These are phyloP conservation scores for Fomitopsis betulina DNA, from an alignment of 1,284 basidiomycete genomes.

Conservation along the genomic window DNA sequence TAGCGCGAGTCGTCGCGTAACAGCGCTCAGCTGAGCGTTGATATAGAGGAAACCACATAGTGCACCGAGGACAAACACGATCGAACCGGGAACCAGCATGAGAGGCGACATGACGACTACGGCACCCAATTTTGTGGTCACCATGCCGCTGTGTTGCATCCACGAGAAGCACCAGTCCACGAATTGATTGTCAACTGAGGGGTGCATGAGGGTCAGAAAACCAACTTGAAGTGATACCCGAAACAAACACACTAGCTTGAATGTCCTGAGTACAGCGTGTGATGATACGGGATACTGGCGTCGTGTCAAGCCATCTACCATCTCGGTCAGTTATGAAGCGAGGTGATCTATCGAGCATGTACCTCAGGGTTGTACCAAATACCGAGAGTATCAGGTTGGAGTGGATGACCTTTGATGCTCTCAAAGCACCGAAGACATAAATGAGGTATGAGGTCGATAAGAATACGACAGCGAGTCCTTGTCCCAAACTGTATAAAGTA, in stretches of 20 bases:
- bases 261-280: conserved; percentile 59
- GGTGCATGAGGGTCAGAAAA: too few species aligned
- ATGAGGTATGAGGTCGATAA: conserved; percentile 27
- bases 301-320: conserved; percentile 47
- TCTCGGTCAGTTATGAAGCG: too few species aligned
- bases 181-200: conserved; percentile 30
- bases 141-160: conserved; percentile 35
- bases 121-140: conserved; percentile 36
- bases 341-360: not conserved
- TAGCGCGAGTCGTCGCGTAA: too few species aligned
- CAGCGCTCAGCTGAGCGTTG: conserved; percentile 67
- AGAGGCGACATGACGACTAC: conserved; percentile 44
- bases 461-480: conserved; percentile 20
- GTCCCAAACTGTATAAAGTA: conserved; percentile 27
- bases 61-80: conserved; percentile 41
- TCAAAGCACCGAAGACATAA: conserved; percentile 37
- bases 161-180: conserved; percentile 24
- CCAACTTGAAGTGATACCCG: too few species aligned
- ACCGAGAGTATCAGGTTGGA: conserved; percentile 49
- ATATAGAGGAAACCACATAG: conserved; percentile 56
- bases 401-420: conserved; percentile 59
- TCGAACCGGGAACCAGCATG: conserved; percentile 35
- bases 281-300: conserved; percentile 54
- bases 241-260: conserved; percentile 30
- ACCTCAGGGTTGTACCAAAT: conserved; percentile 33